phyloP scores from a whole-genome alignment of 2,329 filamentous ascomycete species.

The Hypoxylon sp. region DNA sequence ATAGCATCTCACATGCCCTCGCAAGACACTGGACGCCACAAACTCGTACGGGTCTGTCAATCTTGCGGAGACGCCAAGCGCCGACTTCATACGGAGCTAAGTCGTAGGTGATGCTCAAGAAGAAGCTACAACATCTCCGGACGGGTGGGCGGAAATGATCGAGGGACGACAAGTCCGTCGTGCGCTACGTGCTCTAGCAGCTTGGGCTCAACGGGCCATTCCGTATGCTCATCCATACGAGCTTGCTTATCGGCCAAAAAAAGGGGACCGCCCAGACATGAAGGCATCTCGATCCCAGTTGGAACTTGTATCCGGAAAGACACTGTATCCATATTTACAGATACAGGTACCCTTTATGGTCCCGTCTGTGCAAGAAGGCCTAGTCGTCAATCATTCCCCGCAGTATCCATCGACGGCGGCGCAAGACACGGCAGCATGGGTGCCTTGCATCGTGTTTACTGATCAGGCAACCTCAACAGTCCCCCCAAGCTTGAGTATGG shows the following conservation, averaged over 20 bases:
- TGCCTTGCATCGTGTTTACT: constrained; percentile 23
- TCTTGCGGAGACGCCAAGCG: constrained; percentile 21
- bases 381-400: not conserved
- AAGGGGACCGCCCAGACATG: constrained; percentile 1
- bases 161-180: constrained; percentile 18
- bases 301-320: constrained; percentile 2
- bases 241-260: constrained; percentile 13
- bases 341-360: not conserved
- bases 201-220: too few relatives aligned
- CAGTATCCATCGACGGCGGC: constrained; percentile 2
- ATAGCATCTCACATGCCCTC: too few relatives aligned
- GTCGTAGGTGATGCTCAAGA: not conserved
- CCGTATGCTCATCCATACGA: constrained; percentile 12
- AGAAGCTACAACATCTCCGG: constrained; percentile 12
- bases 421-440: constrained; percentile 21
- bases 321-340: not conserved
- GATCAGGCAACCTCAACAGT: constrained; percentile 5
- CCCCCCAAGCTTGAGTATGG: not conserved
- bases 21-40: too few relatives aligned
- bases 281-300: constrained; percentile 10
- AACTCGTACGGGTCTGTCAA: constrained; percentile 19
- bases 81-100: constrained; percentile 3
- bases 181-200: not conserved
- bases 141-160: constrained; percentile 23
- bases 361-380: not conserved